Conservation (phyloP, 176 grass and related monocot genomes). For the Chloris gayana region DNA sequence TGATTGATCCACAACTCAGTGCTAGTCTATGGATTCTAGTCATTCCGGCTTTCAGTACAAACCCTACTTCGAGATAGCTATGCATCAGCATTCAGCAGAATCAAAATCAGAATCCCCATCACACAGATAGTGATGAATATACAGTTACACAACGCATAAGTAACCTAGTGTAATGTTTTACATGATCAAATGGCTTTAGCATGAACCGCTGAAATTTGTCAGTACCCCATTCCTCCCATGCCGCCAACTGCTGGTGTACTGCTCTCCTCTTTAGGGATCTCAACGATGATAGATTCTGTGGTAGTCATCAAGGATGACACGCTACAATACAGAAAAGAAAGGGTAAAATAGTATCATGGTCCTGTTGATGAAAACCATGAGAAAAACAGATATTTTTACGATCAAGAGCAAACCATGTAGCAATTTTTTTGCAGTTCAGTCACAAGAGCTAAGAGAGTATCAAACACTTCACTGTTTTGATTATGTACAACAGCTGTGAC, state of each 20-base stretch:
- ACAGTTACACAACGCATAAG: too few relatives aligned
- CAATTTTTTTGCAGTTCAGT: background rate
- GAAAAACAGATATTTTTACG: background rate
- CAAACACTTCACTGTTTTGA: background rate
- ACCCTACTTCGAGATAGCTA: too few relatives aligned
- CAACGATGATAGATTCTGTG: conserved; percentile 69
- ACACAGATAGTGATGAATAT: too few relatives aligned
- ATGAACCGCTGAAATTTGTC: background rate
- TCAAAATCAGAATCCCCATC: too few relatives aligned
- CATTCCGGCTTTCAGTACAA: too few relatives aligned
- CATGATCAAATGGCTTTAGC: too few relatives aligned
- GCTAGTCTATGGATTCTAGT: too few relatives aligned
- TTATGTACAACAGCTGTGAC: background rate
- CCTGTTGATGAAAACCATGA: background rate
- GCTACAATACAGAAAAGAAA: conserved; percentile 35
- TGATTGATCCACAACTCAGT: too few relatives aligned
- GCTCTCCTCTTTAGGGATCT: conserved; percentile 53
- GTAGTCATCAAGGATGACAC: conserved; percentile 80
- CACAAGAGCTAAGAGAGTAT: conserved; percentile 8
- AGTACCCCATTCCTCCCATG: conserved; percentile 54
- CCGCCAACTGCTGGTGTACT: conserved; percentile 36
- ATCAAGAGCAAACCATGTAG: background rate
- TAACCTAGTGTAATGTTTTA: too few relatives aligned
- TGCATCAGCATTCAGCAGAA: too few relatives aligned
- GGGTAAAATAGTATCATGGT: background rate